A percentile compares a stretch with the other conserved stretches of the same genome.
Conservation (phyloP, 495 filamentous ascomycete genomes). For the Xylaria scruposa region DNA sequence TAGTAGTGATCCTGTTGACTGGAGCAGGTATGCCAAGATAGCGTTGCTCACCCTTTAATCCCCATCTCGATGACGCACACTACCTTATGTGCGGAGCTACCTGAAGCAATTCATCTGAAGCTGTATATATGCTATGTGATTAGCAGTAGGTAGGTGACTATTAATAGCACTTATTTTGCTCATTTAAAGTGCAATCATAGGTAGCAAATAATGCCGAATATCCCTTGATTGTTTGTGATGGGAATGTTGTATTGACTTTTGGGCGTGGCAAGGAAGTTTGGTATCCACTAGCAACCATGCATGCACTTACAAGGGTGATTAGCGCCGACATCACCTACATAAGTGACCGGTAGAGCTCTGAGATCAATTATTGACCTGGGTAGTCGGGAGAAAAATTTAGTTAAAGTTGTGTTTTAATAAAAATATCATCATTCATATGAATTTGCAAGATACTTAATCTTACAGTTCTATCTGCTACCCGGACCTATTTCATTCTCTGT, state of each 20-base stretch:
- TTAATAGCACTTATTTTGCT: background rate
- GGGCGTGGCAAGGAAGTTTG: background rate
- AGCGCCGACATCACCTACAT: background rate
- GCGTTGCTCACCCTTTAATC: conserved; percentile 61
- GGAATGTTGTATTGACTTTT: conserved; percentile 30
- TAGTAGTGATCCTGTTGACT: conserved; percentile 29
- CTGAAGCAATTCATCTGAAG: conserved; percentile 18
- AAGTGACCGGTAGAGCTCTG: no score
- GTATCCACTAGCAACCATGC: conserved; percentile 31
- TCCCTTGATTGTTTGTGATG: conserved; percentile 10
- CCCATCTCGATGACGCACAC: conserved; percentile 53
- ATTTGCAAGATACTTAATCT: background rate
- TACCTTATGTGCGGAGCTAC: background rate
- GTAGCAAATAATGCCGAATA: background rate
- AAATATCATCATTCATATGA: background rate
- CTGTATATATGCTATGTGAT: no score
- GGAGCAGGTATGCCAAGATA: conserved; percentile 3
- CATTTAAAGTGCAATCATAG: background rate
- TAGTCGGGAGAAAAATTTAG: background rate
- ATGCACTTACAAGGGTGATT: conserved; percentile 14
- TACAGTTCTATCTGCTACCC: background rate
- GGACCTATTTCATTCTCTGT: no score
- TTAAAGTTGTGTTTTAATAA: no score
- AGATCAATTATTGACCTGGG: background rate
- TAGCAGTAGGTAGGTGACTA: background rate